Evolutionary conservation across 2,329 filamentous ascomycete species (phyloP), one percentile per base, ranked within the genome.

Genomic region (Clarireedia homoeocarpa): DNA sequence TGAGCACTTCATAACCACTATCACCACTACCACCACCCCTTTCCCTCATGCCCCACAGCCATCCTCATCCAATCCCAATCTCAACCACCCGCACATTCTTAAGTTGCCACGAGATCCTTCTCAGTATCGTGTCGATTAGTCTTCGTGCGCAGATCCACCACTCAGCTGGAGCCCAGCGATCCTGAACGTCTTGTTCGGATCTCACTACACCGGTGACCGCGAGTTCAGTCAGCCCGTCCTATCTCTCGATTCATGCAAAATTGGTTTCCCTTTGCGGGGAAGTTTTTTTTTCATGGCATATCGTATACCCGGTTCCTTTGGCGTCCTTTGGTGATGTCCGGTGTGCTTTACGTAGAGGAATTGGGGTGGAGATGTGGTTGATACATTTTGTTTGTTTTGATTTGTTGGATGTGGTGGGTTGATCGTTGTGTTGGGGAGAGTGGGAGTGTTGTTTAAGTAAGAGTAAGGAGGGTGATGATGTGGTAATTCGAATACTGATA

Each of bases 111-210:
- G 81, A 83, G 75, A 74, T 63, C 71, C 77, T 78, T 81, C 75
- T 80, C 87, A 81, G 81, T 92, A 85, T 84, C 82, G 83, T 91
- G 89, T 84, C 86, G 85, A 94, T 91, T 85, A 94, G 91, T 96
- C 91, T 88, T 83, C 85, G 87, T 95, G 91, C 91, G 89, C 78
- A 96, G 79, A 65, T 59, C 55, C 69, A 49, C 57, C 61, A 51
- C 48, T 67, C 59, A 51, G 64, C 66, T 68, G 67, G 67, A 69
- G 68, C 66, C 67, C 63, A 61, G 67, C 67, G 63, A 64, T 56
- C 51, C 60, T 20, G 66, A 65, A 63, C 68, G 68, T 70, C 63
- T 66, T 70, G 68, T 69, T 67, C 67, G 64, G 38, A 57, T 67
- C 66, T 69, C 66, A 57, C 51, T 59, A 34, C 51, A 55, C 46